A percentile compares a stretch with the other conserved stretches of the same genome.
These are phyloP conservation scores for Xylaria sp. DNA, from an alignment of 2,329 filamentous ascomycete species.

Conservation along the genomic window DNA sequence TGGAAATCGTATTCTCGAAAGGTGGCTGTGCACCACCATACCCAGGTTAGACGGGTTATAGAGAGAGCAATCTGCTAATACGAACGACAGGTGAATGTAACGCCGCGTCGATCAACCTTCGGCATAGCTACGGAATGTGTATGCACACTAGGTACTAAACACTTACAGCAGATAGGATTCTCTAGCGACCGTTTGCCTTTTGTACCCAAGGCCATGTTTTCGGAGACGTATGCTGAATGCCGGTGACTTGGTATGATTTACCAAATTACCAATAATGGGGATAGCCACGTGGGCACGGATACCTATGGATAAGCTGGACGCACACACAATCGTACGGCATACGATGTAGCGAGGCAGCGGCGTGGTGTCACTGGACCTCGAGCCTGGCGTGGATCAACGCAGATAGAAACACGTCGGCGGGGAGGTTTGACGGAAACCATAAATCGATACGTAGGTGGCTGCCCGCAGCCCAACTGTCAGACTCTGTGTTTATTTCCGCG, in stretches of 20 bases:
- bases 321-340: neutral
- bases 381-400: neutral
- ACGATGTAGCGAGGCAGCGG: neutral
- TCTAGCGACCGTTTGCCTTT: neutral
- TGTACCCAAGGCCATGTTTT: neutral
- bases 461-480: neutral
- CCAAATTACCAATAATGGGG: neutral
- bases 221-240: neutral
- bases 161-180: neutral
- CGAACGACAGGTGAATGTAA: neutral
- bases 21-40: conserved; percentile 17
- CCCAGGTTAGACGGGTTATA: neutral
- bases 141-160: neutral
- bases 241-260: neutral
- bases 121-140: neutral
- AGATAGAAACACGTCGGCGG: neutral
- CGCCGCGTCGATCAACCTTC: neutral
- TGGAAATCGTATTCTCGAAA: conserved; percentile 27
- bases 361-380: neutral
- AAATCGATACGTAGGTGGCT: neutral
- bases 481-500: neutral
- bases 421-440: neutral
- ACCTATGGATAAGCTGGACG: conserved; percentile 1
- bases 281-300: conserved; percentile 25
- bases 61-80: conserved; percentile 21